Evolutionary conservation across 805 yeast genomes (phyloP).

Genomic region (Candida boleticola): DNA sequence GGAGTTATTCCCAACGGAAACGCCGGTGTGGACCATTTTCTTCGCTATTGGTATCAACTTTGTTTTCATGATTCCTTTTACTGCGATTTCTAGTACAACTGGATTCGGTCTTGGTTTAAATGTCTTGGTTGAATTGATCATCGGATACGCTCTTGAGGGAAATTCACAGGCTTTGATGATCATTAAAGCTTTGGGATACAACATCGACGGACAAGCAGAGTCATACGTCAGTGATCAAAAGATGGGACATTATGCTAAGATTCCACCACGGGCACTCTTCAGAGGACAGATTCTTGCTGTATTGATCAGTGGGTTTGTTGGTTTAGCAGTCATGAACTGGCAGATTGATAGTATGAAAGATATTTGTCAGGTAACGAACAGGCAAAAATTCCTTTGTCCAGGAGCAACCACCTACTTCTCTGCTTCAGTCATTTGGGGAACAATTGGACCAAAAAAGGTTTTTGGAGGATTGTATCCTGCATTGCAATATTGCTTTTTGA

Average conservation of each 20-base stretch:
- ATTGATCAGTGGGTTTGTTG: conserved; percentile 18
- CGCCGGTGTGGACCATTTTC: conserved; percentile 31
- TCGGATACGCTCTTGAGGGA: conserved; percentile 26
- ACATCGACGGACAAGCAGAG: conserved; percentile 30
- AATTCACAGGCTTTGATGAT: conserved; percentile 21
- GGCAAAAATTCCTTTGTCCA: conserved; percentile 25
- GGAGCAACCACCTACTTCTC: conserved; percentile 37
- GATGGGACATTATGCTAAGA: conserved; percentile 34
- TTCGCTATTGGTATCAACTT: conserved; percentile 23
- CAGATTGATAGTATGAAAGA: conserved; percentile 15
- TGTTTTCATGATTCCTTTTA: conserved; percentile 19
- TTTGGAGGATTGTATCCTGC: conserved; percentile 33
- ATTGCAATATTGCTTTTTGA: conserved; percentile 32
- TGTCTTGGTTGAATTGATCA: conserved; percentile 17
- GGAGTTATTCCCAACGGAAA: conserved; percentile 27
- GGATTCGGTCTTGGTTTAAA: conserved; percentile 13
- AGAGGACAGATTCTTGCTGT: conserved; percentile 25
- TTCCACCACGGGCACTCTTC: conserved; percentile 42
- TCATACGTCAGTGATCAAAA: conserved; percentile 29
- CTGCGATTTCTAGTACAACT: conserved; percentile 13
- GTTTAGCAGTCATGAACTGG: conserved; percentile 22
- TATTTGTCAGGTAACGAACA: conserved; percentile 18
- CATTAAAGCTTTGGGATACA: conserved; percentile 23
- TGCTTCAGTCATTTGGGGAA: conserved; percentile 49
- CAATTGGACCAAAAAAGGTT: conserved; percentile 47